Percentiles rank a stretch among this genome's conserved stretches.
These are phyloP conservation scores for Chionographis japonica DNA, from an alignment of 106 monocot genomes.

Conservation along the genomic window DNA sequence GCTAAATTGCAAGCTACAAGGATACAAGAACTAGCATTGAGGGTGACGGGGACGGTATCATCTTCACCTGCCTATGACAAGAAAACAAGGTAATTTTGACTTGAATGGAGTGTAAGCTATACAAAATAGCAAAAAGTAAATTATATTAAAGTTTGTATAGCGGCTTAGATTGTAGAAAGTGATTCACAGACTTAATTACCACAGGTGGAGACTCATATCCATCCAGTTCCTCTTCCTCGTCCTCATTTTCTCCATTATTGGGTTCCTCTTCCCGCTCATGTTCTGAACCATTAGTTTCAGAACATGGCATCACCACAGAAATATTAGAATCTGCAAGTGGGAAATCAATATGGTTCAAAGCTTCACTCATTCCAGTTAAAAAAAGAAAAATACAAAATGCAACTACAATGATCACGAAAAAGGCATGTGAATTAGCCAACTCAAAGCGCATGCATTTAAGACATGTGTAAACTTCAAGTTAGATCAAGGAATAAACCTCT, in stretches of 20 bases:
- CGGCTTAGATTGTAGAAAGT: not conserved
- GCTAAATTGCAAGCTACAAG: not conserved
- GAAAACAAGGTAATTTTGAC: not conserved
- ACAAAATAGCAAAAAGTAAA: too few relatives aligned
- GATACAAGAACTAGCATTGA: constrained; percentile 22
- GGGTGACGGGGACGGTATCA: not conserved
- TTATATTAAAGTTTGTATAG: too few relatives aligned
- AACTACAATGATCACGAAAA: too few relatives aligned
- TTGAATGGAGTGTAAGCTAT: not conserved
- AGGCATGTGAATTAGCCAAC: too few relatives aligned
- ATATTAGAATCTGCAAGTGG: constrained; percentile 25
- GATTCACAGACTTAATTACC: constrained; percentile 13
- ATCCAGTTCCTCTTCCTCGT: constrained; percentile 32
- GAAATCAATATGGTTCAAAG: not conserved
- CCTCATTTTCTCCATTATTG: constrained; percentile 22
- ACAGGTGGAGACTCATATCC: constrained; percentile 29
- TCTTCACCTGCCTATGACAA: constrained; percentile 18
- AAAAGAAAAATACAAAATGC: not conserved
- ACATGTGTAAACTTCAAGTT: not conserved
- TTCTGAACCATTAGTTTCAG: constrained; percentile 5
- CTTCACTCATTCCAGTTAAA: not conserved
- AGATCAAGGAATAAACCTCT: constrained; percentile 17
- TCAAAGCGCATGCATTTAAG: too few relatives aligned
- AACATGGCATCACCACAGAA: not conserved
- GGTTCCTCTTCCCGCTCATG: constrained; percentile 5